Conservation (phyloP, 2,329 filamentous ascomycete species). For the Penicillium hesseltinei region DNA sequence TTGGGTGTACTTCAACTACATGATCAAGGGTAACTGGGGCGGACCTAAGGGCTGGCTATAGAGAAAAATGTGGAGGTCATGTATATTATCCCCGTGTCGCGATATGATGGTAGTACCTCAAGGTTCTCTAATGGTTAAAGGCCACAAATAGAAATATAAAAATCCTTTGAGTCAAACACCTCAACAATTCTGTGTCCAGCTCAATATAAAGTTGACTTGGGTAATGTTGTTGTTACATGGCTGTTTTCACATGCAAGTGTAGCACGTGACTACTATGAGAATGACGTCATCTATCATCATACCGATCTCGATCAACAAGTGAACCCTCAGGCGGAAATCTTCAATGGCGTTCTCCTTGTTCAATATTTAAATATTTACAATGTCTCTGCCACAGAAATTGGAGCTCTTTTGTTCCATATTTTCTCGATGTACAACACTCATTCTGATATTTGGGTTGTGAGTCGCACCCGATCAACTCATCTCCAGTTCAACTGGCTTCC, state of each 20-base stretch:
- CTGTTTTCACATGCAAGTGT: neutral
- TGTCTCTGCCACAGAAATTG: neutral
- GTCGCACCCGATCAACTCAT: conserved; percentile 22
- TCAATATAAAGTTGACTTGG: neutral
- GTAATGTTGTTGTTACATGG: no score
- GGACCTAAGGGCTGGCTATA: conserved; percentile 55
- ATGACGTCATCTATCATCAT: conserved; percentile 9
- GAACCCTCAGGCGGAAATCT: neutral
- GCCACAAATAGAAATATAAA: neutral
- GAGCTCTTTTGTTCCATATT: neutral
- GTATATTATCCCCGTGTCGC: conserved; percentile 2
- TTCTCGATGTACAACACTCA: conserved; percentile 50
- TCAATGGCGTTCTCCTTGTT: neutral
- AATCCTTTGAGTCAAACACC: rapidly evolving
- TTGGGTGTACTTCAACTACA: conserved; percentile 61
- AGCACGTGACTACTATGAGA: neutral
- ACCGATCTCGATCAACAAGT: neutral
- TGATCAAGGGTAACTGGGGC: conserved; percentile 63
- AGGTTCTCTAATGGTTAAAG: neutral
- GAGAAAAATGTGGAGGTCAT: neutral
- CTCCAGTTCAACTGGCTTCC: neutral
- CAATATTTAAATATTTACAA: neutral
- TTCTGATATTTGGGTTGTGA: conserved; percentile 58
- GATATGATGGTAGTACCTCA: neutral
- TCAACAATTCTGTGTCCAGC: no score